Conservation (phyloP, 1,139 yeast species). For the Scheffersomyces cryptocercus region DNA sequence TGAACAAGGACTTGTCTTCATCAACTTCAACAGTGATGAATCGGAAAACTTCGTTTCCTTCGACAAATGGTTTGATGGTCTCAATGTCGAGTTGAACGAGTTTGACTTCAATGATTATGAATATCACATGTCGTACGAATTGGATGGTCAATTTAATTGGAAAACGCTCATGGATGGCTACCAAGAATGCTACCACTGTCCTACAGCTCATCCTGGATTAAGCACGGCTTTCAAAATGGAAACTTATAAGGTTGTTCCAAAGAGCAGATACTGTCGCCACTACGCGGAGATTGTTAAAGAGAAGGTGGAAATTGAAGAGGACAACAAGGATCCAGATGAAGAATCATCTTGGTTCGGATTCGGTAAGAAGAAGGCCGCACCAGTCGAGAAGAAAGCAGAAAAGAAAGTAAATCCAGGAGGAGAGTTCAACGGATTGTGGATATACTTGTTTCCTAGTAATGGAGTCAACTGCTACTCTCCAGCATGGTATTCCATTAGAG, state of each 20-base stretch:
- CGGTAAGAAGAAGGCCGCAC: constrained; percentile 35
- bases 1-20: constrained; percentile 56
- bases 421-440: constrained; percentile 61
- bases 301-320: constrained; percentile 84
- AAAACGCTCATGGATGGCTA: constrained; percentile 68
- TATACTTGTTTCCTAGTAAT: constrained; percentile 57
- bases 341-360: constrained; percentile 54
- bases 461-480: constrained; percentile 67
- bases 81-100: constrained; percentile 52
- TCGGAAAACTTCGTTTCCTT: constrained; percentile 41
- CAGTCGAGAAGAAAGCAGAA: constrained; percentile 8
- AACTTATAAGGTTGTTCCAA: constrained; percentile 64
- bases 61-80: constrained; percentile 53
- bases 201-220: constrained; percentile 65
- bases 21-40: constrained; percentile 47
- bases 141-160: constrained; percentile 66
- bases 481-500: constrained; percentile 65
- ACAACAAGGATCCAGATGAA: constrained; percentile 73
- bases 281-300: constrained; percentile 85
- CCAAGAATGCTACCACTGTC: constrained; percentile 68
- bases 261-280: constrained; percentile 59
- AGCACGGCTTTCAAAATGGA: constrained; percentile 60
- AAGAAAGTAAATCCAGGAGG: constrained; percentile 54
- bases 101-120: constrained; percentile 62
- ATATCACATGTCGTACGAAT: constrained; percentile 64